phyloP scores from a whole-genome alignment of 2,329 filamentous ascomycete species.

The Pseudogymnoascus sp. region DNA sequence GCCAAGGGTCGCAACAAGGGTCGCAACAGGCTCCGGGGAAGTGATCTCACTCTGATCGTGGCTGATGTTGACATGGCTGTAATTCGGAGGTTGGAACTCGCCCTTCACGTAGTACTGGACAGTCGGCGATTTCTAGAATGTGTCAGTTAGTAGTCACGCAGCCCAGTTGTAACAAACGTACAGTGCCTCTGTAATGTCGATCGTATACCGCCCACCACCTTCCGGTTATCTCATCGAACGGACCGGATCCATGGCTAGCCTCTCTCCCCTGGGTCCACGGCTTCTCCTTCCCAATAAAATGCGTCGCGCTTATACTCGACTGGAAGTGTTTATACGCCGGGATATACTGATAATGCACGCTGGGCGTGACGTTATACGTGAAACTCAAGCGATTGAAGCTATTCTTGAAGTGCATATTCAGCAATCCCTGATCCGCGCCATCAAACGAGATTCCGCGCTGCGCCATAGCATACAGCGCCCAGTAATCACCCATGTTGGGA shows the following conservation, averaged over 20 bases:
- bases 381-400: slow-evolving; percentile 85
- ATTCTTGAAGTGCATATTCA: slow-evolving; percentile 88
- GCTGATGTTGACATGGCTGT: slow-evolving; percentile 16
- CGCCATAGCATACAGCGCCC: slow-evolving; percentile 75
- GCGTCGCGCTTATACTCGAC: slow-evolving; percentile 77
- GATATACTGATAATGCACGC: slow-evolving; percentile 93
- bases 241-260: slow-evolving; percentile 44
- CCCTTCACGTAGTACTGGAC: slow-evolving; percentile 28
- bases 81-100: slow-evolving; percentile 25
- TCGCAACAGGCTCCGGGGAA: background rate
- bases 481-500: slow-evolving; percentile 80
- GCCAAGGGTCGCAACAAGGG: background rate
- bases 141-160: background rate
- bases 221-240: slow-evolving; percentile 75
- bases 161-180: slow-evolving; percentile 25
- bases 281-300: slow-evolving; percentile 89
- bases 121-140: slow-evolving; percentile 16
- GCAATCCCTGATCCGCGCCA: slow-evolving; percentile 86
- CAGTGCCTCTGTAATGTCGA: slow-evolving; percentile 60
- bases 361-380: slow-evolving; percentile 94
- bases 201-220: slow-evolving; percentile 96
- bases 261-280: slow-evolving; percentile 68
- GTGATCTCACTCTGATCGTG: slow-evolving; percentile 9
- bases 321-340: slow-evolving; percentile 92
- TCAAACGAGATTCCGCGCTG: slow-evolving; percentile 87